Evolutionary conservation across 257 asterid species (phyloP).

Genomic region (Solanum commersonii): DNA sequence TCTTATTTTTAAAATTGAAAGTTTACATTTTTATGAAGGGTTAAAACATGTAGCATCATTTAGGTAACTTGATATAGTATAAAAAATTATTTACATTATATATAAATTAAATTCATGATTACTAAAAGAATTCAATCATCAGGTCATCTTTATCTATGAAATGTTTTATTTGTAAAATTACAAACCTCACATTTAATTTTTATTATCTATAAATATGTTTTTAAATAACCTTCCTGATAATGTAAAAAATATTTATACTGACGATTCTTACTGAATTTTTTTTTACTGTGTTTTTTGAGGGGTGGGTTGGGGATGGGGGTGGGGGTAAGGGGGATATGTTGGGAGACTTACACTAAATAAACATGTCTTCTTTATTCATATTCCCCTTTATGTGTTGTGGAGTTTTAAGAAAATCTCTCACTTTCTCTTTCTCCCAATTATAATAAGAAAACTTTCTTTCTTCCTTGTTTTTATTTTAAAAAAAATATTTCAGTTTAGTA

Average conservation of each 20-base stretch:
- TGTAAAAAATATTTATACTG: too few relatives aligned
- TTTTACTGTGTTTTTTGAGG: too few relatives aligned
- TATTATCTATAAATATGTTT: not conserved
- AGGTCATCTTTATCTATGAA: not conserved
- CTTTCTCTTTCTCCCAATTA: not conserved
- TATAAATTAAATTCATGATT: not conserved
- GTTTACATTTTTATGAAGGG: not conserved
- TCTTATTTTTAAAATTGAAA: not conserved
- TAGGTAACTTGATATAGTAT: not conserved
- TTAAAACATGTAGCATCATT: not conserved
- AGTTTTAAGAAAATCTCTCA: slow-evolving; percentile 8
- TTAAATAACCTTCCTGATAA: not conserved
- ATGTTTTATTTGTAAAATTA: not conserved
- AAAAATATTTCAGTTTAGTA: not conserved
- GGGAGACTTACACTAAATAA: slow-evolving; percentile 16
- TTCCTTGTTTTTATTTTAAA: not conserved
- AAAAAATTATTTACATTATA: not conserved
- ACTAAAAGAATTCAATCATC: not conserved
- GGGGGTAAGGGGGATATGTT: not conserved
- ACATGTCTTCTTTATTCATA: slow-evolving; percentile 3
- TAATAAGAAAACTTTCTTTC: not conserved
- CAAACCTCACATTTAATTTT: not conserved
- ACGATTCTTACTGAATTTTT: too few relatives aligned
- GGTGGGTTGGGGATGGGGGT: not conserved
- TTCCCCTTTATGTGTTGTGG: slow-evolving; percentile 13